Base-by-base conservation (phyloP, 805 yeast genomes). In the Saccharomyces jurei region DNA sequence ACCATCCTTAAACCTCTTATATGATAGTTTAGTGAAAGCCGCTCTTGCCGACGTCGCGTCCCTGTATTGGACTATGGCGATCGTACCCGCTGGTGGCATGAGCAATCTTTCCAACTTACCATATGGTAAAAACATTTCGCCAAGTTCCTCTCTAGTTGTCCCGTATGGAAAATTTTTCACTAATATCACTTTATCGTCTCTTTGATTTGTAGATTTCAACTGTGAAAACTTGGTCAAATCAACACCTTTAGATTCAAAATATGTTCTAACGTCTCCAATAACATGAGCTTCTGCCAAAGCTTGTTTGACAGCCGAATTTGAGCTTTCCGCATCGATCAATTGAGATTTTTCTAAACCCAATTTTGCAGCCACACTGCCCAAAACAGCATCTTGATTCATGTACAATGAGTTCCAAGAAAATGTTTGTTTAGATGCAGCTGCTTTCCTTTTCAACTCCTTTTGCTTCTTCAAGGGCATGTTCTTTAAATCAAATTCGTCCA, bases 221-320 rank as follows among this genome's bases (percentile, higher is more conserved):
- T 77, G 76, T 50, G 73, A 73, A 66, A 94, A 92, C 36, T 82
- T 78, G 2, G 85, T 77, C 56, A 94, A 74, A 73, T 92, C 97
- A 47, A 94, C 88, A 36, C 96, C 96, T 66, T 85, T 85, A 26
- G 75, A 71, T 68, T 89, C 96, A 70, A 94, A 94, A 71, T 83
- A 94, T 61, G 82, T 81, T 65, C 96, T 81, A 11, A 94, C 96
- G 69, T 86, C 94, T 48, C 91, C 94, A 64, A 94, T 84, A 17
- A 91, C 96, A 65, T 90, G 94, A 2, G 97, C 95, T 73, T 94
- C 99, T 0, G 99, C 98, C 58, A 94, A 78, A 0, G 99, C 98
- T 71, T 91, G 98, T 67, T 91, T 89, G 13, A 94, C 98, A 1
- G 96, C 97, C 52, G 96, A 86, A 56, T 78, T 83, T 6, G 96